phyloP scores from a whole-genome alignment of 257 asterid species.

The Penstemon davidsonii region DNA sequence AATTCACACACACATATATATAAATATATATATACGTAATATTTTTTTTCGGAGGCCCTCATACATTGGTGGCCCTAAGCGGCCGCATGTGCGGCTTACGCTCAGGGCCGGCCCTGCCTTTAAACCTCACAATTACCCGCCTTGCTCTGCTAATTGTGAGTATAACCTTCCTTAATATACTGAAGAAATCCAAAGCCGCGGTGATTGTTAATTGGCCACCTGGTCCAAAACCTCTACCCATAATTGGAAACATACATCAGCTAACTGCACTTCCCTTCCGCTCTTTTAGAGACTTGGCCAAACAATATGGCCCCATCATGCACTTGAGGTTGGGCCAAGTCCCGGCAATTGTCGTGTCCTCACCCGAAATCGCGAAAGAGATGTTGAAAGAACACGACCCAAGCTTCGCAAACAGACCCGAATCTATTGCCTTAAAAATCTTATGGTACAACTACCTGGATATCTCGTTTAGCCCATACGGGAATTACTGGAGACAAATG shows the following conservation, averaged over 20 bases:
- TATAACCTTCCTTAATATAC: neutral
- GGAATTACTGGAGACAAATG: constrained; percentile 35
- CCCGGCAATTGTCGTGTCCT: constrained; percentile 18
- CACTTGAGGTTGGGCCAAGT: constrained; percentile 21
- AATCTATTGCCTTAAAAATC: neutral
- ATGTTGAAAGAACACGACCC: constrained; percentile 15
- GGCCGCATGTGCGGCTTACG: too few species aligned
- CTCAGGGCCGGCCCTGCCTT: too few species aligned
- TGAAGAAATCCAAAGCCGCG: constrained; percentile 3
- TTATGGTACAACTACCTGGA: constrained; percentile 30
- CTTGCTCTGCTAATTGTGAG: neutral
- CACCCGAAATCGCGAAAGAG: neutral
- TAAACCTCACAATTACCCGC: neutral
- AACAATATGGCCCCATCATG: constrained; percentile 23
- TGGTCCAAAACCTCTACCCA: constrained; percentile 28
- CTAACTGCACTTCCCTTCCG: constrained; percentile 16
- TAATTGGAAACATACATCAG: constrained; percentile 30
- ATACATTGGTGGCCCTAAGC: too few species aligned
- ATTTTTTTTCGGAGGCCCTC: too few species aligned
- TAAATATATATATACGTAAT: too few species aligned
- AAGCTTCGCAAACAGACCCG: constrained; percentile 9
- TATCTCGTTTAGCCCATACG: constrained; percentile 24
- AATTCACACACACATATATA: too few species aligned
- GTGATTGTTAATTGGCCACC: constrained; percentile 21
- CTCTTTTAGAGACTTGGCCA: constrained; percentile 20